Percentiles rank a stretch among this genome's conserved stretches.
phyloP scores from a whole-genome alignment of 2,329 filamentous ascomycete species.

The Monascus ruber region DNA sequence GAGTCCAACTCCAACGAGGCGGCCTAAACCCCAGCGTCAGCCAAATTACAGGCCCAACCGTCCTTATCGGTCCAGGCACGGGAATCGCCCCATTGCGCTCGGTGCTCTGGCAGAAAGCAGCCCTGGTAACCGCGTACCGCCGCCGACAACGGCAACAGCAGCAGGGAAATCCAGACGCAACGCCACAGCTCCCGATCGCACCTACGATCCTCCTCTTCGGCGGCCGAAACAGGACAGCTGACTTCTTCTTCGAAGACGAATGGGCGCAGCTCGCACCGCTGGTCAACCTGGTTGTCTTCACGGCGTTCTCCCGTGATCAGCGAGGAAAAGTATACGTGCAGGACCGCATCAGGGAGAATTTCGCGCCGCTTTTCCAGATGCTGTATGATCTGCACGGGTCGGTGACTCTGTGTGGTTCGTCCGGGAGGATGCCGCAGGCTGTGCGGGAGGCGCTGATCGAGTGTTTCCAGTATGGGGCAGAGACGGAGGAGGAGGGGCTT shows the following conservation, averaged over 20 bases:
- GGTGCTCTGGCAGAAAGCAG: constrained; percentile 62
- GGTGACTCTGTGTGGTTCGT: constrained; percentile 43
- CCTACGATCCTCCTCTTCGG: constrained; percentile 67
- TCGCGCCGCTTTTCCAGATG: constrained; percentile 38
- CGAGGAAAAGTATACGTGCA: constrained; percentile 56
- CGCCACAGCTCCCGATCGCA: constrained; percentile 21
- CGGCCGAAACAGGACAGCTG: constrained; percentile 59
- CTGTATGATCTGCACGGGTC: constrained; percentile 42
- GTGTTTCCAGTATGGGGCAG: constrained; percentile 40
- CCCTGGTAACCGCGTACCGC: constrained; percentile 21
- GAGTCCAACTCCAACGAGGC: constrained; percentile 46
- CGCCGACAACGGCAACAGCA: background rate
- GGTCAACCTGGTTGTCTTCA: constrained; percentile 43
- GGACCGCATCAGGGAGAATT: constrained; percentile 45
- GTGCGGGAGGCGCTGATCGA: constrained; percentile 57
- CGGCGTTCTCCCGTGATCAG: constrained; percentile 63
- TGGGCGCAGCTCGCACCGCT: constrained; percentile 45
- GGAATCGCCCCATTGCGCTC: constrained; percentile 76
- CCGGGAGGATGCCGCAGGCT: constrained; percentile 60
- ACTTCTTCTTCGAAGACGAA: constrained; percentile 73
- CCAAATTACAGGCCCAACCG: constrained; percentile 46
- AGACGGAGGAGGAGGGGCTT: constrained; percentile 26
- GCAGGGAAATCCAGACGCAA: constrained; percentile 14
- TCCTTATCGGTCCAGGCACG: constrained; percentile 76
- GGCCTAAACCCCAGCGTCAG: constrained; percentile 38